phyloP scores from a whole-genome alignment of 202 grass and related monocot genomes.

The Zoysia matrella region DNA sequence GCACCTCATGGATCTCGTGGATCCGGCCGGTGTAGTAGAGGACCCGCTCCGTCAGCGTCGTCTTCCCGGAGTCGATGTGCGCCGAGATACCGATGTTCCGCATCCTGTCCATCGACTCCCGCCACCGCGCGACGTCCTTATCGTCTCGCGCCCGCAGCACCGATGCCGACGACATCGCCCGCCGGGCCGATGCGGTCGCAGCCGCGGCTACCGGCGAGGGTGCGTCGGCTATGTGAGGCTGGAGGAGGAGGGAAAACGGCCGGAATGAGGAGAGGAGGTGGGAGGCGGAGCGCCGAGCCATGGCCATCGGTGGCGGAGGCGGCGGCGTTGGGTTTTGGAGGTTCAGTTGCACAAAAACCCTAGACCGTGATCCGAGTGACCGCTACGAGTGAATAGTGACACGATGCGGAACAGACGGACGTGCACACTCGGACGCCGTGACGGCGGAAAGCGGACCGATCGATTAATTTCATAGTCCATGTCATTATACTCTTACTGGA shows the following conservation, averaged over 20 bases:
- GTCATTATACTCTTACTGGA: too few relatives aligned
- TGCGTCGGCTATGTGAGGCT: conserved; percentile 43
- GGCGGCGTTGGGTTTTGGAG: conserved; percentile 21
- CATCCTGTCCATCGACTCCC: conserved; percentile 86
- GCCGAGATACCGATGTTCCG: conserved; percentile 96
- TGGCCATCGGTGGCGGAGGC: conserved; percentile 40
- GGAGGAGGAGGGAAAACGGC: conserved; percentile 61
- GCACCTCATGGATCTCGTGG: conserved; percentile 98
- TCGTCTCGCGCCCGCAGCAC: conserved; percentile 70
- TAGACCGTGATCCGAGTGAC: neutral
- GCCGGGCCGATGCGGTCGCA: conserved; percentile 32
- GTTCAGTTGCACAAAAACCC: conserved; percentile 35
- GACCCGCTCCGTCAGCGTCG: conserved; percentile 89
- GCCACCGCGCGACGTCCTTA: conserved; percentile 76
- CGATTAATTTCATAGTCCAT: too few relatives aligned
- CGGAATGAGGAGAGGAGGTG: conserved; percentile 62
- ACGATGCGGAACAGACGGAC: too few relatives aligned
- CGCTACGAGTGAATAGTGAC: neutral
- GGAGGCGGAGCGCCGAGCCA: conserved; percentile 64
- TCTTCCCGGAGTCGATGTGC: conserved; percentile 99
- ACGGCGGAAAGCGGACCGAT: neutral
- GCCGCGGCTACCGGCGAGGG: conserved; percentile 37
- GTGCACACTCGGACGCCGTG: too few relatives aligned
- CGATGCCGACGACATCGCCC: conserved; percentile 68
- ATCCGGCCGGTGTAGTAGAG: conserved; percentile 93